These are phyloP conservation scores for Plasmodium gallinaceum DNA, from an alignment of 169 alveolate genomes.

Conservation along the genomic window DNA sequence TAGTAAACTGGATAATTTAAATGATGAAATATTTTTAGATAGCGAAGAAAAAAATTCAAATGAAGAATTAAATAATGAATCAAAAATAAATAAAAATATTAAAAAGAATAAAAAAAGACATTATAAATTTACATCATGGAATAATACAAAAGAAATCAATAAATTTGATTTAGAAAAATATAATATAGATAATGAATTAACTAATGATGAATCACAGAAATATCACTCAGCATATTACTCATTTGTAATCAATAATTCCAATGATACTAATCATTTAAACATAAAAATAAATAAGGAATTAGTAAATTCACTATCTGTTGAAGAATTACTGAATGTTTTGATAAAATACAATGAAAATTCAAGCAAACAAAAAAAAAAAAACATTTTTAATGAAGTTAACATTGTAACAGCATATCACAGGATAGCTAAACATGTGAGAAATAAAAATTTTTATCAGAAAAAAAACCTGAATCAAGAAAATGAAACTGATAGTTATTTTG, in stretches of 20 bases:
- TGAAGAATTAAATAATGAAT: neutral
- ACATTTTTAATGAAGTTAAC: conserved; percentile 45
- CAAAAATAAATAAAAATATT: neutral
- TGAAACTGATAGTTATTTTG: conserved; percentile 8
- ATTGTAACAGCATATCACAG: conserved; percentile 72
- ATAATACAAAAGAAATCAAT: conserved; percentile 60
- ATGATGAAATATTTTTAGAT: neutral
- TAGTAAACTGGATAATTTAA: neutral
- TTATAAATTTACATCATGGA: conserved; percentile 67
- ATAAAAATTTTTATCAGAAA: conserved; percentile 28
- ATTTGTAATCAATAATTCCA: neutral
- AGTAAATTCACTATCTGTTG: conserved; percentile 51
- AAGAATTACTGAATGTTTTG: conserved; percentile 32
- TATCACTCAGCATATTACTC: conserved; percentile 38
- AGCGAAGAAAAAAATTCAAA: neutral
- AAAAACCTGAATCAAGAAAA: neutral
- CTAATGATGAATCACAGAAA: conserved; percentile 1
- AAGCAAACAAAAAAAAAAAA: conserved; percentile 14
- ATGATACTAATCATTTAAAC: conserved; percentile 1
- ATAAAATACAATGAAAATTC: conserved; percentile 6
- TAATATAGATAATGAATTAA: conserved; percentile 29
- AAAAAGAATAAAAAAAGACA: conserved; percentile 12
- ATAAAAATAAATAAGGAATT: conserved; percentile 56
- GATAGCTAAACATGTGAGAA: conserved; percentile 63
- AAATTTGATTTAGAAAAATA: conserved; percentile 50